Conservation (phyloP, 805 yeast species). For the Metschnikowia colocasiae region DNA sequence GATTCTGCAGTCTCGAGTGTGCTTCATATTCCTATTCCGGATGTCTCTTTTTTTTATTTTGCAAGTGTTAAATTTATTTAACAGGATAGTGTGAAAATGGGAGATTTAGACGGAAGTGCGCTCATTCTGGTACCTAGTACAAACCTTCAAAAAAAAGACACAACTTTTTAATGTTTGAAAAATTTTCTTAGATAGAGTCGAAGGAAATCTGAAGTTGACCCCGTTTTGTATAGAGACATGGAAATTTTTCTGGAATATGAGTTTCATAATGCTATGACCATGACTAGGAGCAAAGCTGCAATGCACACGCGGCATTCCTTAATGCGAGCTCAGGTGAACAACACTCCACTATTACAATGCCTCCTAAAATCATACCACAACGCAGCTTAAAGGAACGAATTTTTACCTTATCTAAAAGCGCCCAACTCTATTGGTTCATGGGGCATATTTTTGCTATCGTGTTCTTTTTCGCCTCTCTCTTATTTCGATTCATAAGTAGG, state of each 20-base stretch:
- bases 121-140: background rate
- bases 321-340: slow-evolving; percentile 1
- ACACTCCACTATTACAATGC: background rate
- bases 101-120: background rate
- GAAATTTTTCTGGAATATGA: background rate
- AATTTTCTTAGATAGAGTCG: background rate
- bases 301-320: background rate
- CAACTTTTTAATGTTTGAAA: background rate
- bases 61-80: background rate
- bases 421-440: slow-evolving; percentile 66
- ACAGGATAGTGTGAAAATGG: background rate
- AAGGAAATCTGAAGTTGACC: background rate
- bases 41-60: background rate
- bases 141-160: background rate
- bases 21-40: background rate
- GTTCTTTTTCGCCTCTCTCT: slow-evolving; percentile 37
- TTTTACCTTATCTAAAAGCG: slow-evolving; percentile 8
- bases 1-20: background rate
- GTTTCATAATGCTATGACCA: background rate
- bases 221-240: background rate
- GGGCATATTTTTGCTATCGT: slow-evolving; percentile 53
- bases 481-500: slow-evolving; percentile 41
- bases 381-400: slow-evolving; percentile 1
- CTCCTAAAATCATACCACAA: slow-evolving; percentile 1
- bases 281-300: background rate